Percentiles rank a stretch among this genome's conserved stretches.
phyloP scores from a whole-genome alignment of 345 rosid species.

The Linum tenue region DNA sequence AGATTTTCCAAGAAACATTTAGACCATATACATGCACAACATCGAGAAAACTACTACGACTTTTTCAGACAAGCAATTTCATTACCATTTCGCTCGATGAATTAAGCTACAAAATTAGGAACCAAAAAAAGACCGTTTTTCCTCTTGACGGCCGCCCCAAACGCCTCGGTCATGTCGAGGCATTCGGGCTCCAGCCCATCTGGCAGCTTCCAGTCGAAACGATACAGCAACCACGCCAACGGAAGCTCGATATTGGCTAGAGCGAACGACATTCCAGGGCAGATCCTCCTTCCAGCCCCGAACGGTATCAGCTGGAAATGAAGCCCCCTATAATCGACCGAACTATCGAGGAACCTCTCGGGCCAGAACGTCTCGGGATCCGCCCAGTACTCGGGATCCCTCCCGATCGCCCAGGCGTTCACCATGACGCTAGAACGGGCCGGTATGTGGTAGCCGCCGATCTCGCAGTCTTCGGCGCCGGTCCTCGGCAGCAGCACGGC shows the following conservation, averaged over 20 bases:
- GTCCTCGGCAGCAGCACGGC: not conserved
- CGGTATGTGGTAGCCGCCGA: not conserved
- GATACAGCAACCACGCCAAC: not conserved
- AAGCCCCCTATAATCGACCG: too few relatives aligned
- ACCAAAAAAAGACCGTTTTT: too few relatives aligned
- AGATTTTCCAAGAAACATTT: too few relatives aligned
- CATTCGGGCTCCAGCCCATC: not conserved
- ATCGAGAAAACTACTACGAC: too few relatives aligned
- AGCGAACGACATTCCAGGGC: not conserved
- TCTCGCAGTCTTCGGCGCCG: not conserved
- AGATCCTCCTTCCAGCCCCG: too few relatives aligned
- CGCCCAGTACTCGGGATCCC: too few relatives aligned
- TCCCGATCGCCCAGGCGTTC: not conserved
- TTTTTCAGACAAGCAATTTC: too few relatives aligned
- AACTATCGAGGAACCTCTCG: not conserved
- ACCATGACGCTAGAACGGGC: not conserved
- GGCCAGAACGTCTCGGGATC: not conserved
- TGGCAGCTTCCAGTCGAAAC: not conserved
- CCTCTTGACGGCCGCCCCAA: too few relatives aligned
- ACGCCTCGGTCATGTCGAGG: too few relatives aligned
- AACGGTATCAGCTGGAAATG: not conserved
- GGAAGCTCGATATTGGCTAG: not conserved
- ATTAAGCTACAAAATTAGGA: too few relatives aligned
- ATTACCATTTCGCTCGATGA: too few relatives aligned
- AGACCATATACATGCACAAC: too few relatives aligned